Evolutionary conservation across 2,329 filamentous ascomycete species (phyloP), one percentile per base, ranked within the genome.

Genomic region (Davidsoniella neocaledoniae): DNA sequence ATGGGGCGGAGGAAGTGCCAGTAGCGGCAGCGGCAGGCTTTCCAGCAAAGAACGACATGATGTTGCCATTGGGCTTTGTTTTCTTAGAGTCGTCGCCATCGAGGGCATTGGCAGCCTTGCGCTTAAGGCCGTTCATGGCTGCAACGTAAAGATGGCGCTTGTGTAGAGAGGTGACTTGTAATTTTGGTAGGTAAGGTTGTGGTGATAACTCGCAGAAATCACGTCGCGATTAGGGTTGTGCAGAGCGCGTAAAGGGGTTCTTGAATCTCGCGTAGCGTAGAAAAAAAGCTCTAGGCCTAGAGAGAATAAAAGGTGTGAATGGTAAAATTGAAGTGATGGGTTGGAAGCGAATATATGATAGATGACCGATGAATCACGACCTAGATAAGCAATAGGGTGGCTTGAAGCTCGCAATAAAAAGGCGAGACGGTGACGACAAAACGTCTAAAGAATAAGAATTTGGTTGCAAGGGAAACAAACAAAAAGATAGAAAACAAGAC

Each of bases 11-110:
- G 21, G 58, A 41, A 21, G 40, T 38, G 6, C 19, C 45, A 57
- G 59, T 64, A 49, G 58, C 60, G 16, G 60, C 60, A 9, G 61
- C 57, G 14, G 67, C 58, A 61, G 82, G 84, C 5, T 86, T 79
- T 16, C 76, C 70, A 12, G 78, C 76, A 60, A 98, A 96, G 72
- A 96, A 96, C 14, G 86, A 84, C 25, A 81, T 88, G 60, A 98
- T 94, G 67, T 73, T 87, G 54, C 72, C 77, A 60, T 91, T 82
- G 48, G 74, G 69, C 64, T 81, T 86, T 52, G 78, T 61, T 62
- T 87, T 88, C 64, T 88, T 88, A 43, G 70, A 60, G 41, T 81
- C 77, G 0, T 62, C 56, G 25, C 63, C 63, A 9, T 65, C 59
- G 5, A 64, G 56, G 19, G 69, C 59, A 49, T 69, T 66, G 51